Base-by-base conservation (phyloP, 148 eudicot genomes). In the Tetragonia tetragonoides region DNA sequence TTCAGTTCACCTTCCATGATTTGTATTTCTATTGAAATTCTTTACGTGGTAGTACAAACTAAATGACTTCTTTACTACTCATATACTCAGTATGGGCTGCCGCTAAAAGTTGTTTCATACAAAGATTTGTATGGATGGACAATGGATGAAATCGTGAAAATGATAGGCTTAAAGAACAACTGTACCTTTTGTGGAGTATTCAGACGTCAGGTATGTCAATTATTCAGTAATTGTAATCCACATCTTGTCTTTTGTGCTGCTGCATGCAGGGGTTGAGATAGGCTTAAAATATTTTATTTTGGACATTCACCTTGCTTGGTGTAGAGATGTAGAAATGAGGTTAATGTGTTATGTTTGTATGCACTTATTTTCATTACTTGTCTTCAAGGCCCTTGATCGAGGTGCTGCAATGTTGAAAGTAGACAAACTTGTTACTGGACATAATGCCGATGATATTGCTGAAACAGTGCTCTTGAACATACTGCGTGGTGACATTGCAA, bases 161-260 rank as follows among this genome's bases (percentile, higher is more conserved):
- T 91, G 82, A 95, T 95, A 69, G 99, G 99, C 59, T 83, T 95
- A 61, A 95, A 95, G 88, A 95, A 95, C 84, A 95, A 95, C 77
- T 95, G 99, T 83, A 95, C 99, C 16, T 95, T 95, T 81, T 95
- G 99, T 81, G 99, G 99, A 77, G 99, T 95, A 81, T 95, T 95
- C 47, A 90, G 99, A 44, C 99, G 99, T 81, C 99, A 95, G 95
- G 99, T 95, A 88, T 75, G 79, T 56, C 62, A 57, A 42, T 67
- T 20, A 34, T 42, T 59, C 21, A 8, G 53, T 17, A 12, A 3
- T 0, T 59, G 54, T 54, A 42, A 41, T 68, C 44, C 46, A 16
- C 53, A 17, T 70, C 64, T 18, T 46, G 9, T 21, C 62, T 20
- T 68, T 37, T 5, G 34, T 28, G 34, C 73, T 14, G 18, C 38